These are phyloP conservation scores for Fagopyrum tataricum DNA, from an alignment of 148 eudicot species.

Conservation along the genomic window DNA sequence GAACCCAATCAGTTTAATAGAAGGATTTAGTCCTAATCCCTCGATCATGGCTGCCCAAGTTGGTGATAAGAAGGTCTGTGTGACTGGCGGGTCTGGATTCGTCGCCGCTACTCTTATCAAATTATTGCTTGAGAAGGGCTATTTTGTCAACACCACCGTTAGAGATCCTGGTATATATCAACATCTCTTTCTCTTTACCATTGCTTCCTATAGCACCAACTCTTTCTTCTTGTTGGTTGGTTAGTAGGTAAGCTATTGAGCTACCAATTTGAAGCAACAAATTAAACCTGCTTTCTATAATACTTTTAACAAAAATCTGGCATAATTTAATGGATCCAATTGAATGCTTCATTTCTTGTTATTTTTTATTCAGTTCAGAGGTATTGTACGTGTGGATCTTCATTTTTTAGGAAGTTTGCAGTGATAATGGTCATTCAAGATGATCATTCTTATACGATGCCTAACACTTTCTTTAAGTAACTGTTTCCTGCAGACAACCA, in stretches of 20 bases:
- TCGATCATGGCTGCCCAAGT: conserved; percentile 16
- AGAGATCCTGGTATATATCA: conserved; percentile 45
- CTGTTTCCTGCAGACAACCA: conserved; percentile 30
- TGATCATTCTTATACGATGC: too few relatives aligned
- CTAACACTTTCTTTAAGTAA: too few relatives aligned
- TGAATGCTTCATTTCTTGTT: not conserved
- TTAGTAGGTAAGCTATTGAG: not conserved
- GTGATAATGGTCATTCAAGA: too few relatives aligned
- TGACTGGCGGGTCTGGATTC: conserved; percentile 54
- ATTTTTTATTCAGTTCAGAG: too few relatives aligned
- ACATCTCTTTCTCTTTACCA: not conserved
- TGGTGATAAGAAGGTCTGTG: conserved; percentile 33
- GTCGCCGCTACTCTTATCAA: conserved; percentile 48
- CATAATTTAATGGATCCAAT: not conserved
- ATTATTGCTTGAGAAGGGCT: conserved; percentile 36
- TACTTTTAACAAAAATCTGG: not conserved
- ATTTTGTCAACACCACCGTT: conserved; percentile 54
- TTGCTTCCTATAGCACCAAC: not conserved
- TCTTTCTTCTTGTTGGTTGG: not conserved
- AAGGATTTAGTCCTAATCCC: not conserved
- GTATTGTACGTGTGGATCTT: not conserved
- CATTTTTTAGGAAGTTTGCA: not conserved
- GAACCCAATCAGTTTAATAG: too few relatives aligned
- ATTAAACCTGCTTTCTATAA: not conserved
- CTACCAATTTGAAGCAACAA: not conserved